Conservation (phyloP, 495 filamentous ascomycete genomes). For the Choiromyces venosus region DNA sequence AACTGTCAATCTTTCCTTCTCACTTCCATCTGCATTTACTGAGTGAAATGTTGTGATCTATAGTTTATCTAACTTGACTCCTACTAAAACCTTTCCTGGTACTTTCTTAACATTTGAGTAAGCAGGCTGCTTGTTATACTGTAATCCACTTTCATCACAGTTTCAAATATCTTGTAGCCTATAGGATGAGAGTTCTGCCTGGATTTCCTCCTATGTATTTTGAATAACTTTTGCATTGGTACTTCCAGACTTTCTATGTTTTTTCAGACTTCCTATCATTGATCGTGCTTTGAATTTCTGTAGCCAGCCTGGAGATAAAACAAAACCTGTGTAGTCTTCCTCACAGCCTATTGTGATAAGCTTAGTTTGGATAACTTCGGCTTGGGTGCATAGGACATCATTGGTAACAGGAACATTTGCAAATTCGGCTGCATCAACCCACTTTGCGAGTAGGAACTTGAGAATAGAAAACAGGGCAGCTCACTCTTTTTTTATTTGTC, state of each 20-base stretch:
- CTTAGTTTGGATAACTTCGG: background rate
- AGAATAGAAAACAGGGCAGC: background rate
- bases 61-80: background rate
- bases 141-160: background rate
- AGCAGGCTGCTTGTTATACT: background rate
- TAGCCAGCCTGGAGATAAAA: background rate
- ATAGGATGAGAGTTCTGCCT: background rate
- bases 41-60: background rate
- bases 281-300: background rate
- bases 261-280: background rate
- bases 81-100: background rate
- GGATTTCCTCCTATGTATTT: background rate
- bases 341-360: background rate
- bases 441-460: background rate
- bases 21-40: too few species aligned
- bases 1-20: too few species aligned
- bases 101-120: background rate
- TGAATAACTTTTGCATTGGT: background rate
- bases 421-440: background rate
- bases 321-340: background rate
- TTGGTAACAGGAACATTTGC: background rate
- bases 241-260: background rate
- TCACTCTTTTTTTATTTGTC: background rate
- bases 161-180: background rate
- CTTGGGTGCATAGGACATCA: background rate